Base-by-base conservation (phyloP, 192 early-diverging fungal genomes). In the Linnemannia elongata region DNA sequence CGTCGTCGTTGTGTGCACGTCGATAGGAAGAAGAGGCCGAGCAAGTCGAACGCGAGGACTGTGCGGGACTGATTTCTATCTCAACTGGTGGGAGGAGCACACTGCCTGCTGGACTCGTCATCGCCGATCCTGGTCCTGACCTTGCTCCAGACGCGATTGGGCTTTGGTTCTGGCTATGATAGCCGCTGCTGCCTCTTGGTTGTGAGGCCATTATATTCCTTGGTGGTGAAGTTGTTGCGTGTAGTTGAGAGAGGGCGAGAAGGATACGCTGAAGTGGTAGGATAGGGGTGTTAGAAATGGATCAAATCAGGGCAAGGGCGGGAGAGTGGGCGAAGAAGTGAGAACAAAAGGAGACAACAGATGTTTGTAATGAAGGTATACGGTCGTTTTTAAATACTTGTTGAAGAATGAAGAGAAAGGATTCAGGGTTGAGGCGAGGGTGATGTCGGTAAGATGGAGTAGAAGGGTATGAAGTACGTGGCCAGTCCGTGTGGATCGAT, bases 11-110 rank as follows among this genome's bases (percentile, higher is more conserved):
- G 30, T 66, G 60, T 30, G 60, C 9, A 30, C 30, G 30, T 33
- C 35, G 66, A 72, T 68, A 52, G 10, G 36, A 39, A 13, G 83
- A 76, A 3, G 83, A 78, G 4, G 42, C 36, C 10, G 79, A 74
- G 6, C 55, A 66, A 2, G 27, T 55, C 24, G 79, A 81, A 35
- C 57, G 79, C 3, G 24, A 60, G 6, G 83, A 85, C 2, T 76
- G 83, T 27, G 68, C 38, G 5, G 83, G 74, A 22, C 68, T 79
- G 52, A 72, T 33, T 38, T 85, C 78, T 30, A 85, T 85, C 69
- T 85, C 83, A 9, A 76, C 74, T 22, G 78, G 83, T 13, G 83
- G 83, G 22, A 85, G 73, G 75, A 80, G 83, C 1, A 80, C 44
- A 55, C 83, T 85, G 5, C 72, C 60, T n/a, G 78, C 20, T 22